Evolutionary conservation across 306 rosid genomes (phyloP), one percentile per base, ranked within the genome.

Genomic region (Medicago arabica): DNA sequence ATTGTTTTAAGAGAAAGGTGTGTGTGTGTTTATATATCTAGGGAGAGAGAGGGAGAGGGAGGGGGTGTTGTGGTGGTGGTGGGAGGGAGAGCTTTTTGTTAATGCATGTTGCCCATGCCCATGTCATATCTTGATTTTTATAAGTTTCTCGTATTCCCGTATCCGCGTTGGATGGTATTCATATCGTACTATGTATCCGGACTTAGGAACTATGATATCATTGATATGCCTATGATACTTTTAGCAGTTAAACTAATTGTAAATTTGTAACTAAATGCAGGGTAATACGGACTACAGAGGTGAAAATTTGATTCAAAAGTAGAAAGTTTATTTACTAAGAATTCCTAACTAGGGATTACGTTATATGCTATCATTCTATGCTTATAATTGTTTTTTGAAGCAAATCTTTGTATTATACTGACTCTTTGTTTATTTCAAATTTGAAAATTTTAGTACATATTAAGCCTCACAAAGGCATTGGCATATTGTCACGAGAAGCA

Each of bases 401-500:
- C 6, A 38, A 12, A 17, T 13, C 41, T 69, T 19, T 36, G 5
- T 23, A 4, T 36, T 46, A 61, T 60, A 18, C 65, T 75, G 69
- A 71, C 61, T 40, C 50, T 11, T 60, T 60, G n/a, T 59, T 12
- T 11, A 59, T 25, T 59, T 28, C 41, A 60, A 60, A 25, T 74
- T 12, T 85, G 75, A 75, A 50, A 40, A 16, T 75, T 84, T 44
- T 43, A 94, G 97, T 92, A 88, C 79, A 90, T 94, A 17, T 65
- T 87, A 69, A 90, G 96, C 83, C 93, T 94, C 70, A 83, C 97
- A 15, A 86, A 87, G 79, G 97, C 98, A 0, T 75, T 91, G 95
- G 88, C 88, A 25, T 91, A 90, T 85, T 91, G 96, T 83, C 98
- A 94, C 61, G 90, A 91, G 90, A 91, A 91, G 82, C 47, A 91